These are phyloP conservation scores for Turritis glabra DNA, from an alignment of 345 rosid species.

Conservation along the genomic window DNA sequence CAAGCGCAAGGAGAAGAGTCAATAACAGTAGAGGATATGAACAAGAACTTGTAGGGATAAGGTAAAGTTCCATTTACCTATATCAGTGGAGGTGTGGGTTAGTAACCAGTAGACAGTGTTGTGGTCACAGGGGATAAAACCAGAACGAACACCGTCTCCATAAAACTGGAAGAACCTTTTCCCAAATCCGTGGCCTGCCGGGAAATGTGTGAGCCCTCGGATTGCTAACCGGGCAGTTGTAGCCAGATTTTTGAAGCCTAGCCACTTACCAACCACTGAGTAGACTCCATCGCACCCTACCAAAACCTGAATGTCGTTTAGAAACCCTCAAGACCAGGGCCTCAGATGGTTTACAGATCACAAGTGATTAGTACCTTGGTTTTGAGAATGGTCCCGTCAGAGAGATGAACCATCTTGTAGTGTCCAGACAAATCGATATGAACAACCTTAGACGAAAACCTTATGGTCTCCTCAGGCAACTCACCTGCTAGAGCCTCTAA, in stretches of 20 bases:
- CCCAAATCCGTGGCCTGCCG: slow-evolving; percentile 46
- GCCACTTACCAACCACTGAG: slow-evolving; percentile 65
- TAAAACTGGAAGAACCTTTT: slow-evolving; percentile 39
- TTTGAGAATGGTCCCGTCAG: slow-evolving; percentile 55
- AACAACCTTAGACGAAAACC: slow-evolving; percentile 66
- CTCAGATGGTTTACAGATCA: neutral
- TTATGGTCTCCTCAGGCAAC: slow-evolving; percentile 61
- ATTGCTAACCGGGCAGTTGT: slow-evolving; percentile 44
- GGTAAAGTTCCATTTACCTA: slow-evolving; percentile 16
- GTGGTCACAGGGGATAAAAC: slow-evolving; percentile 55
- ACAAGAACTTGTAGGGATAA: neutral
- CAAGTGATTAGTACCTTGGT: slow-evolving; percentile 51
- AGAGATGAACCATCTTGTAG: slow-evolving; percentile 58
- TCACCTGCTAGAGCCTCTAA: slow-evolving; percentile 56
- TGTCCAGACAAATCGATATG: slow-evolving; percentile 58
- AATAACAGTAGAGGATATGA: neutral
- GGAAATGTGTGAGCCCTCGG: slow-evolving; percentile 48
- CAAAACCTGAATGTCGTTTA: slow-evolving; percentile 48
- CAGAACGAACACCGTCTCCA: slow-evolving; percentile 54
- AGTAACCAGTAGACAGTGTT: slow-evolving; percentile 51
- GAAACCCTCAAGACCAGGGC: neutral
- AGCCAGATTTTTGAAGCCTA: slow-evolving; percentile 55
- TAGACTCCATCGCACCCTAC: slow-evolving; percentile 77
- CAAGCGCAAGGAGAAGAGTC: slow-evolving; percentile 22
- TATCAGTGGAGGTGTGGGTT: slow-evolving; percentile 39